phyloP scores from a whole-genome alignment of 306 rosid species.

The Dalbergia cultrata region DNA sequence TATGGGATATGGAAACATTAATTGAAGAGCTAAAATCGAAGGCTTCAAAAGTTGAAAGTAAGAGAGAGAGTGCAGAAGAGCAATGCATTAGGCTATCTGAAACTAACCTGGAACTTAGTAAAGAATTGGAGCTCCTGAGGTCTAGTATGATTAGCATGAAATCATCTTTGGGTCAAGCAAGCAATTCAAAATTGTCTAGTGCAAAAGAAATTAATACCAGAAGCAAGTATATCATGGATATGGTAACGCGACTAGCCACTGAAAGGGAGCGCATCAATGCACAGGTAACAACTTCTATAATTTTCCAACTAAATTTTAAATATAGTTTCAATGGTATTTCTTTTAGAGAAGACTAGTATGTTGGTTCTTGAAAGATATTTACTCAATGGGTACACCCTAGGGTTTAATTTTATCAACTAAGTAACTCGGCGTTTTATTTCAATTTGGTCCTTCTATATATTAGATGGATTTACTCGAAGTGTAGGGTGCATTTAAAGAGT shows the following conservation, averaged over 20 bases:
- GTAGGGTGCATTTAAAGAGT: not conserved
- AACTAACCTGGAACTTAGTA: constrained; percentile 67
- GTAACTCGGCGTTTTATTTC: not conserved
- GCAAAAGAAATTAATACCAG: constrained; percentile 69
- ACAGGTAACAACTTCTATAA: constrained; percentile 62
- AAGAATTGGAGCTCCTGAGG: constrained; percentile 69
- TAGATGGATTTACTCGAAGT: not conserved
- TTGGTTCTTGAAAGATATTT: constrained; percentile 4
- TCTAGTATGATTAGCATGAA: constrained; percentile 62
- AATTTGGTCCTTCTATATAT: constrained; percentile 16
- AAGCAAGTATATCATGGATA: constrained; percentile 72
- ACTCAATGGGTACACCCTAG: constrained; percentile 1
- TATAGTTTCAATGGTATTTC: not conserved
- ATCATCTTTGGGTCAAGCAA: constrained; percentile 72
- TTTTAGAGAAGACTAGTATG: not conserved
- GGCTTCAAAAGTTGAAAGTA: constrained; percentile 80
- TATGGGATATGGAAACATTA: constrained; percentile 97
- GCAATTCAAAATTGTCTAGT: constrained; percentile 53
- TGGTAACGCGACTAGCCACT: constrained; percentile 71
- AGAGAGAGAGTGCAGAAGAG: constrained; percentile 72
- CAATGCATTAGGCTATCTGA: constrained; percentile 68
- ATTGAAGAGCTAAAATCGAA: constrained; percentile 96
- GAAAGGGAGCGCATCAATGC: constrained; percentile 83
- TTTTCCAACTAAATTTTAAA: constrained; percentile 16
- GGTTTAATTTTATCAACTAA: constrained; percentile 19